Evolutionary conservation across 2,329 filamentous ascomycete species (phyloP), one percentile per base, ranked within the genome.

Genomic region (Sporothrix globosa): DNA sequence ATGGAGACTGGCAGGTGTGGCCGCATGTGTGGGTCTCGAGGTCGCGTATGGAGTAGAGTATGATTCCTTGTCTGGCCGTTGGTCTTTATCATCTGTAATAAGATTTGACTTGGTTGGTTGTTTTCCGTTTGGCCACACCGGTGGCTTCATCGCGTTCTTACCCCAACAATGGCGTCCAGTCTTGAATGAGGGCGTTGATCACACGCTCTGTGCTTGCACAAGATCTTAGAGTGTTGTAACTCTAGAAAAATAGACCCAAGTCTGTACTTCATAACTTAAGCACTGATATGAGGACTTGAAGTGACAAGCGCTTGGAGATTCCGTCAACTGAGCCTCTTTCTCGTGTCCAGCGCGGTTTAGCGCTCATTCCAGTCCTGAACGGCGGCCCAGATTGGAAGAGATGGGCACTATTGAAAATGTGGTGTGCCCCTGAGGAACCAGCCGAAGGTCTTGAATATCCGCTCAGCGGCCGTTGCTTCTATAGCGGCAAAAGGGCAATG

Each of bases 1-100:
- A 48, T 63, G 53, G 66, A 11, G 9, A 27, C 19, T 39, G 34
- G 14, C 67, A 70, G 72, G 69, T 73, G 70, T 73, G 71, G 70
- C 52, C 65, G 52, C 71, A 46, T 53, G 60, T 21, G 70, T 74
- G 72, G 69, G 67, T 68, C 69, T 68, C 44, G 41, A 60, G 11
- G 13, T 56, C 39, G 39, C 34, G 34, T 34, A n/a, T 60, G 39
- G 41, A 68, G 54, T n/a, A 60, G 52, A 68, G 41, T 34, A 27
- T 58, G 41, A 56, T 56, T n/a, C 39, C 66, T 54, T 53, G 66
- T 44, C 19, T 67, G 50, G 34, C 52, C 30, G 66, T 4, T 53
- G 48, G 48, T 21, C 46, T 66, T 66, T 24, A 41, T 67, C 39
- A 39, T 24, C 39, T 61, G 58, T 46, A 60, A 44, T 46, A 44